Conservation (phyloP, 352 stramenopile genomes). For the Phytophthora parvispora region DNA sequence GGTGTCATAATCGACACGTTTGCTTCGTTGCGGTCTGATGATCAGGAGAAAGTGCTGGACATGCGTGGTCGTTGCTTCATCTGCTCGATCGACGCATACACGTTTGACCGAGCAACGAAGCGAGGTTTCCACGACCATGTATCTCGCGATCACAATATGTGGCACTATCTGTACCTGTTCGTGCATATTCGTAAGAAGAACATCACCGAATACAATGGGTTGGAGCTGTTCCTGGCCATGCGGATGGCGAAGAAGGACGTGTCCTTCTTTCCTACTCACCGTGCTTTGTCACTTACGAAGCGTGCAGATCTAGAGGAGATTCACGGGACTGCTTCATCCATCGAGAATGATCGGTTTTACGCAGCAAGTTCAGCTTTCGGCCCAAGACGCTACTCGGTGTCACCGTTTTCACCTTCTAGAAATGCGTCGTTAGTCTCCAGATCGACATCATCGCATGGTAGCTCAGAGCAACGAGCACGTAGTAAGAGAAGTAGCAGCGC, state of each 20-base stretch:
- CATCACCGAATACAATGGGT: slow-evolving; percentile 81
- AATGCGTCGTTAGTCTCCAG: slow-evolving; percentile 19
- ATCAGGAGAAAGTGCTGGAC: slow-evolving; percentile 75
- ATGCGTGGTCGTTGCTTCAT: slow-evolving; percentile 85
- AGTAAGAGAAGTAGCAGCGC: slow-evolving; percentile 15
- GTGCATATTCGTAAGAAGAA: slow-evolving; percentile 84
- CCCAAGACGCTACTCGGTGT: slow-evolving; percentile 10
- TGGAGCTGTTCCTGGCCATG: slow-evolving; percentile 87
- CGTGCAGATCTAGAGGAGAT: slow-evolving; percentile 21
- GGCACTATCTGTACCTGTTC: slow-evolving; percentile 85
- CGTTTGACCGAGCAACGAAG: slow-evolving; percentile 75
- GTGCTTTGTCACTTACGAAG: slow-evolving; percentile 61
- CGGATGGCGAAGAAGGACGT: slow-evolving; percentile 82
- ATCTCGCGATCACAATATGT: slow-evolving; percentile 85
- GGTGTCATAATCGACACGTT: slow-evolving; percentile 89
- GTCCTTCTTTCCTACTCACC: slow-evolving; percentile 80
- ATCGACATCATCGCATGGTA: slow-evolving; percentile 6
- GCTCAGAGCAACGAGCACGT: slow-evolving; percentile 18
- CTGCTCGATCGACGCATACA: slow-evolving; percentile 84
- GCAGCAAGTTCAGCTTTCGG: slow-evolving; percentile 13
- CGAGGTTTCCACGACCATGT: slow-evolving; percentile 82
- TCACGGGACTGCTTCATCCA: neutral
- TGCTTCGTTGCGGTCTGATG: slow-evolving; percentile 68
- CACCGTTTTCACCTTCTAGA: slow-evolving; percentile 22
- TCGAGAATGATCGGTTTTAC: slow-evolving; percentile 31